Conservation (phyloP, 73 alveolate genomes). For the Tetrahymena elliotti region DNA sequence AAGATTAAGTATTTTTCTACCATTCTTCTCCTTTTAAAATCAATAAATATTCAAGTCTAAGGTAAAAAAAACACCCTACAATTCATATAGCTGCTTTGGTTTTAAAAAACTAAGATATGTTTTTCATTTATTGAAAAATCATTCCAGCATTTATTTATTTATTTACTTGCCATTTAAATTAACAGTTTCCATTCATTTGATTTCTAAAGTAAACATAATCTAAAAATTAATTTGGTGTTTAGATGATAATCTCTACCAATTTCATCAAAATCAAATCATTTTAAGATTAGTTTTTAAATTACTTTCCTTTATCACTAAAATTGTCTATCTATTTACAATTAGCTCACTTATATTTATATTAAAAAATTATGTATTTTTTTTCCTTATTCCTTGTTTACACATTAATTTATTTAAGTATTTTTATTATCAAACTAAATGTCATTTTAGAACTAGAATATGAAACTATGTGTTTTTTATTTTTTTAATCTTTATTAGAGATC, state of each 20-base stretch:
- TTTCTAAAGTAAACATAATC: background rate
- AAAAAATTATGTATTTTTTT: too few relatives aligned
- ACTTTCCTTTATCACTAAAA: too few relatives aligned
- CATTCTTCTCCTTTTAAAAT: background rate
- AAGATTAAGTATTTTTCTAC: background rate
- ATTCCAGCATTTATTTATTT: background rate
- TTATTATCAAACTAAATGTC: background rate
- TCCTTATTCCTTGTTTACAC: background rate
- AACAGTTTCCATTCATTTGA: background rate
- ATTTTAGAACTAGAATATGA: too few relatives aligned
- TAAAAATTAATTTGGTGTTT: background rate
- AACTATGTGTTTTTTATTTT: too few relatives aligned
- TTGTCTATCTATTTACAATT: background rate
- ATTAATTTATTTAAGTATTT: too few relatives aligned
- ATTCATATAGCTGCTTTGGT: background rate
- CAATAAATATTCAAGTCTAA: background rate
- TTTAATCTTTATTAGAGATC: background rate
- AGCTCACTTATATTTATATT: background rate
- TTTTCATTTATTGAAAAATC: background rate
- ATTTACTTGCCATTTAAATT: background rate
- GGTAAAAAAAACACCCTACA: background rate
- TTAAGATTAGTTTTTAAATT: too few relatives aligned
- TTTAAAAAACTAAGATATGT: background rate
- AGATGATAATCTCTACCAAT: background rate
- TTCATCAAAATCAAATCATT: background rate